These are phyloP conservation scores for Musa schizocarpa DNA, from an alignment of 176 grass and related monocot genomes.

Conservation along the genomic window DNA sequence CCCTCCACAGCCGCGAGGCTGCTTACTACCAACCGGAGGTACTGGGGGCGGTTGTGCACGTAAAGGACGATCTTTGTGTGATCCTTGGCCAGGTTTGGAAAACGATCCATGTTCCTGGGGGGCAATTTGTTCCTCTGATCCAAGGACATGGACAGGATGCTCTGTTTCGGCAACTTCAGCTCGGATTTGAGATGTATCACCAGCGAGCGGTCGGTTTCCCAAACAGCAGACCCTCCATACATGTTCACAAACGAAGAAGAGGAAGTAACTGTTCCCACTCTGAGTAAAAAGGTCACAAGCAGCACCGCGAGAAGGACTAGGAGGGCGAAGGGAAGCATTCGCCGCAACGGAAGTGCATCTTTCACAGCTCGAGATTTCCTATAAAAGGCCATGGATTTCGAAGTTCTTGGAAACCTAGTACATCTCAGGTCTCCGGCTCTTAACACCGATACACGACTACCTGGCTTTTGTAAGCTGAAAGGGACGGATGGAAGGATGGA, in stretches of 20 bases:
- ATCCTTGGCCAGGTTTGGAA: conserved; percentile 39
- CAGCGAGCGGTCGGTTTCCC: conserved; percentile 21
- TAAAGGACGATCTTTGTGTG: conserved; percentile 78
- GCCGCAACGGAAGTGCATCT: conserved; percentile 1
- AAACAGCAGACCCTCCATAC: conserved; percentile 17
- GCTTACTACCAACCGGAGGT: conserved; percentile 61
- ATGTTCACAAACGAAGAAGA: neutral
- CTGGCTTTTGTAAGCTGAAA: neutral
- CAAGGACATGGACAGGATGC: conserved; percentile 60
- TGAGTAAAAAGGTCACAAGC: conserved; percentile 49
- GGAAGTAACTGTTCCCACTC: conserved; percentile 20
- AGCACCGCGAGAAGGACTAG: conserved; percentile 41
- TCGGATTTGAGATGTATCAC: conserved; percentile 43
- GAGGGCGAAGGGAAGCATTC: conserved; percentile 37
- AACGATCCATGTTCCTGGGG: conserved; percentile 50
- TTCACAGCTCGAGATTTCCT: neutral
- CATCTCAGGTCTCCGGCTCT: neutral
- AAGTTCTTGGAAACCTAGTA: neutral
- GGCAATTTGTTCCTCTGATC: conserved; percentile 56
- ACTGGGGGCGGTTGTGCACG: conserved; percentile 82
- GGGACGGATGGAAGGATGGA: neutral
- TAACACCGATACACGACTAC: no score
- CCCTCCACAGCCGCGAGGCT: conserved; percentile 69
- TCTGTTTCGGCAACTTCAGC: conserved; percentile 56
- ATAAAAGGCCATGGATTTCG: neutral